Base-by-base conservation (phyloP, 176 grass and related monocot genomes). In the Elaeis guineensis region DNA sequence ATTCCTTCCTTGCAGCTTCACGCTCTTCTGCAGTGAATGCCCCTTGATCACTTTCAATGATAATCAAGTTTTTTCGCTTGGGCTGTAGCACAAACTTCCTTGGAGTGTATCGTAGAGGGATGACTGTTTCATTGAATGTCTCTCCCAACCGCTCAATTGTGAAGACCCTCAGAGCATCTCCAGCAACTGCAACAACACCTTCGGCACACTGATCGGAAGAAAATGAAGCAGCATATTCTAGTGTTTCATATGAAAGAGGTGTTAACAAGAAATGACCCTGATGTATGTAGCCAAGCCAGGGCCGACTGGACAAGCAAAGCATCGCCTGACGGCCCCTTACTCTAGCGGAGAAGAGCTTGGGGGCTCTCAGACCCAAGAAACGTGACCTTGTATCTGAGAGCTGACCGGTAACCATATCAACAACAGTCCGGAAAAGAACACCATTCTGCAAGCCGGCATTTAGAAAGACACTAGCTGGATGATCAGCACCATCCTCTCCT, bases 401-500 rank as follows among this genome's bases (percentile, higher is more conserved):
- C 73, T 98, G 93, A 69, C 93, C 88, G 26, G 88, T 98, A 49
- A 98, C 81, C 88, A 92, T 98, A 68, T 98, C 93, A 78, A 98
- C 93, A 25, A 92, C 80, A n/a, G 93, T 98, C 2, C 93, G 76
- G 22, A 98, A 98, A 79, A 98, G 81, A 17, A 98, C 93, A 62
- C 93, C 93, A 32, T 98, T 98, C 71, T 92, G 93, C 74, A 98
- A 79, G 57, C 93, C 93, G 76, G 93, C 93, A 78, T 98, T 98
- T 28, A 98, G 84, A 57, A 92, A 98, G 55, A 98, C 77, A 65
- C 83, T 98, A 50, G 87, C 87, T 54, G 93, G 93, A 82, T 92
- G 80, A 54, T 91, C 88, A n/a, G 93, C 88, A 70, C 93, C 93
- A 44, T 98, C 88, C 57, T 92, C 93, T 49, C 84, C 88, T 57